These are phyloP conservation scores for Geotrichum fermentans DNA, from an alignment of 1,139 yeast species.

Conservation along the genomic window DNA sequence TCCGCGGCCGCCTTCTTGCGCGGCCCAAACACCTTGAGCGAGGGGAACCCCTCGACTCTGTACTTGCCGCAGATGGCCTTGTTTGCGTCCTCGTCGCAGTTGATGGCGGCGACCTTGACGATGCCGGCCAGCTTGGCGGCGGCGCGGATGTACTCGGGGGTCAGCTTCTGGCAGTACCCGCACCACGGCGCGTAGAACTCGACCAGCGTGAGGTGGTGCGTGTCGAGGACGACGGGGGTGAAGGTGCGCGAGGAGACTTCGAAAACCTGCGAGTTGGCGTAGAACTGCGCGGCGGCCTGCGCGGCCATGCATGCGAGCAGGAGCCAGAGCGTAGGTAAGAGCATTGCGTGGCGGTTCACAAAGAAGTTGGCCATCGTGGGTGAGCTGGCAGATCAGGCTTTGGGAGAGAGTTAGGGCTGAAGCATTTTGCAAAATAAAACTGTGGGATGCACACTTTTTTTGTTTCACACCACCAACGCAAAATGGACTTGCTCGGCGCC, in stretches of 20 bases:
- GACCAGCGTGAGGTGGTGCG: slow-evolving; percentile 78
- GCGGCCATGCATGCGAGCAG: background rate
- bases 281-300: slow-evolving; percentile 31
- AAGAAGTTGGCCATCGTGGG: background rate
- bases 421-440: background rate
- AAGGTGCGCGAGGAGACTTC: slow-evolving; percentile 56
- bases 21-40: slow-evolving; percentile 73
- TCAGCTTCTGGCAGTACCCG: slow-evolving; percentile 69
- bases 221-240: slow-evolving; percentile 55
- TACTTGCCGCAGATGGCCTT: slow-evolving; percentile 65
- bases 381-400: background rate
- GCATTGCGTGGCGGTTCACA: no score
- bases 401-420: background rate
- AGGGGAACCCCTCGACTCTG: slow-evolving; percentile 72
- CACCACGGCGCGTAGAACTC: slow-evolving; percentile 99
- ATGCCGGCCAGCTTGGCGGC: slow-evolving; percentile 58
- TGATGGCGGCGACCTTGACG: slow-evolving; percentile 75
- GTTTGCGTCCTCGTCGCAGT: slow-evolving; percentile 71
- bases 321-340: background rate
- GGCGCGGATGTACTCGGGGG: slow-evolving; percentile 60
- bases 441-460: no score
- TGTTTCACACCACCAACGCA: no score
- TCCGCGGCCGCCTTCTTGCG: slow-evolving; percentile 25
- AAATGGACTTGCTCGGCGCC: slow-evolving; percentile 7
- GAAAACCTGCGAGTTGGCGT: slow-evolving; percentile 47